phyloP scores from a whole-genome alignment of 257 asterid species.

The Scutellaria galericulata region DNA sequence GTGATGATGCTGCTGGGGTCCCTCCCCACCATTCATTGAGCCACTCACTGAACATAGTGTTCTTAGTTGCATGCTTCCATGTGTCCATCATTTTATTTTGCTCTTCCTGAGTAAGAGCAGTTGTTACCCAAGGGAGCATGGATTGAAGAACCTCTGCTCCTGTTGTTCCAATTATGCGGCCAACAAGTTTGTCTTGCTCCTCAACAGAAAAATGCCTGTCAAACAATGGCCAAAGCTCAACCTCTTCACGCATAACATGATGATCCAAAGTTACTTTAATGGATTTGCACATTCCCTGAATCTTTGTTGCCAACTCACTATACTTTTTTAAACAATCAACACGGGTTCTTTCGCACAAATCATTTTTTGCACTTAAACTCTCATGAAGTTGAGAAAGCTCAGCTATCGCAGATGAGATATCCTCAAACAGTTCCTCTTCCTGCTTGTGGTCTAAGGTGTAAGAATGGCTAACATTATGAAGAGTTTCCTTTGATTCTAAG shows the following conservation, averaged over 20 bases:
- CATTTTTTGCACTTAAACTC: constrained; percentile 51
- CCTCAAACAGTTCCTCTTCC: constrained; percentile 91
- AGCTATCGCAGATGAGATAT: constrained; percentile 79
- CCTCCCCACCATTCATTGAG: constrained; percentile 99
- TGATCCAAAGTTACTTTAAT: constrained; percentile 95
- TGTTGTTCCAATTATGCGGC: constrained; percentile 93
- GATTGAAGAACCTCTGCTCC: constrained; percentile 99
- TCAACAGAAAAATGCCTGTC: constrained; percentile 89
- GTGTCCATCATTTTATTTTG: constrained; percentile 96
- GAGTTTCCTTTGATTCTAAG: constrained; percentile 88
- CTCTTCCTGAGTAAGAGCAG: constrained; percentile 97
- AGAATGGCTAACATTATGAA: constrained; percentile 95
- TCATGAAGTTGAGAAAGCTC: constrained; percentile 74
- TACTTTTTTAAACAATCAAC: constrained; percentile 58
- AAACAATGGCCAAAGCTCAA: constrained; percentile 97
- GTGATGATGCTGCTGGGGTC: constrained; percentile 52
- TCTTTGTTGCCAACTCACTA: constrained; percentile 82
- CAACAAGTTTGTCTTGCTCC: constrained; percentile 94
- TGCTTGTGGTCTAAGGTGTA: constrained; percentile 96
- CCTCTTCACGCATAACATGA: constrained; percentile 92
- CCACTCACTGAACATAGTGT: constrained; percentile 98
- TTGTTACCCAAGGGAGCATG: constrained; percentile 98
- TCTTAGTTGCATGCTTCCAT: constrained; percentile 94
- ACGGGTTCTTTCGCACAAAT: constrained; percentile 37
- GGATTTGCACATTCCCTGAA: constrained; percentile 97